Conservation (phyloP, 768 basidiomycete species). For the Thelephora aurantiotincta region DNA sequence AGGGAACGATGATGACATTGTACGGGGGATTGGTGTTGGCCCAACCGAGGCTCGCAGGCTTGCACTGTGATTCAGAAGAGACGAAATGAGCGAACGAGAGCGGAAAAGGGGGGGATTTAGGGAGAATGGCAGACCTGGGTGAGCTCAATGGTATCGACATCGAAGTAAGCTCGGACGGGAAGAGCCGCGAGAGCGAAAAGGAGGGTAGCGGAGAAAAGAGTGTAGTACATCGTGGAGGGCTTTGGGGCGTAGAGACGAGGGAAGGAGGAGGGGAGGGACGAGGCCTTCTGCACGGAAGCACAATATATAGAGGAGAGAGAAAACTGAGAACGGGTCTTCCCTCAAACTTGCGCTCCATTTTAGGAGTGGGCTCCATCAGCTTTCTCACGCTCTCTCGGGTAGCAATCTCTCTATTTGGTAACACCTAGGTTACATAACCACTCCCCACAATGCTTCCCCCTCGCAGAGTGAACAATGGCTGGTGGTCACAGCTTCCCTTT, state of each 20-base stretch:
- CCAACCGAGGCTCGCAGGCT: constrained; percentile 38
- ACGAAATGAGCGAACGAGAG: background rate
- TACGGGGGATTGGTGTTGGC: constrained; percentile 28
- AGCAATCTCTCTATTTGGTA: background rate
- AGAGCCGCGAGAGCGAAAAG: constrained; percentile 39
- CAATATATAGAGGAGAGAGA: constrained; percentile 11
- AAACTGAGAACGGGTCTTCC: constrained; percentile 10
- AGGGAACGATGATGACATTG: constrained; percentile 40
- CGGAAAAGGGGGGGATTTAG: background rate
- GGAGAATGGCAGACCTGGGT: constrained; percentile 29
- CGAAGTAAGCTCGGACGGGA: constrained; percentile 38
- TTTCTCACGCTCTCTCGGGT: background rate
- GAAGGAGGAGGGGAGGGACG: constrained; percentile 17
- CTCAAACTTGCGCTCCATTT: constrained; percentile 2
- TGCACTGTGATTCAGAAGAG: constrained; percentile 30
- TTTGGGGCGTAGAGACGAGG: constrained; percentile 8
- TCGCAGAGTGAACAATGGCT: constrained; percentile 1
- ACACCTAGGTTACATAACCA: background rate
- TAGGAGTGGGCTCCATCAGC: too few species aligned
- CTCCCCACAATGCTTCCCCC: background rate
- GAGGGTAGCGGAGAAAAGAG: constrained; percentile 65
- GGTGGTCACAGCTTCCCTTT: constrained; percentile 32
- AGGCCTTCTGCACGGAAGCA: constrained; percentile 10
- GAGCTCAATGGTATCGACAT: constrained; percentile 35
- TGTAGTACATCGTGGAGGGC: constrained; percentile 50